These are phyloP conservation scores for button mushroom (Agaricus bisporus) DNA, from an alignment of 768 basidiomycete genomes.

Conservation along the genomic window DNA sequence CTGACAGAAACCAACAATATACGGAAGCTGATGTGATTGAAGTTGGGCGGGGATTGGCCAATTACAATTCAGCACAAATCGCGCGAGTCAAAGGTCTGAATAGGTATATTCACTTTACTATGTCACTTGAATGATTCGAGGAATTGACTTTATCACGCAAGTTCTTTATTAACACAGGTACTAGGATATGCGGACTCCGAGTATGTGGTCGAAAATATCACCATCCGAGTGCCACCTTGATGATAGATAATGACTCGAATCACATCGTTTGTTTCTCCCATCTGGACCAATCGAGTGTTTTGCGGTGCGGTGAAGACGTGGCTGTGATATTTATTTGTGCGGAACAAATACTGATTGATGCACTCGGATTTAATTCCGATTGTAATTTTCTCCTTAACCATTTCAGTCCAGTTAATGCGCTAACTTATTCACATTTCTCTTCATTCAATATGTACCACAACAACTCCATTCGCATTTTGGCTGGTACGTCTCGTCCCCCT, in stretches of 20 bases:
- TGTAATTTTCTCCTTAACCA: slow-evolving; percentile 14
- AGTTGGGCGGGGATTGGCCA: slow-evolving; percentile 90
- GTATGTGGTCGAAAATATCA: slow-evolving; percentile 94
- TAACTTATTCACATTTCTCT: slow-evolving; percentile 23
- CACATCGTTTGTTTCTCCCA: neutral
- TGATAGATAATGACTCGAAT: slow-evolving; percentile 8
- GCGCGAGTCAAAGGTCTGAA: slow-evolving; percentile 81
- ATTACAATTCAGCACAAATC: slow-evolving; percentile 94
- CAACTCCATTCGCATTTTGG: slow-evolving; percentile 71
- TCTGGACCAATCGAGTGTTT: slow-evolving; percentile 7
- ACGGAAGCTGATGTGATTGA: slow-evolving; percentile 68
- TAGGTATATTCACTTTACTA: slow-evolving; percentile 55
- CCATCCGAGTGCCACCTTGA: slow-evolving; percentile 55
- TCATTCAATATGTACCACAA: slow-evolving; percentile 60
- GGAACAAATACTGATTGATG: slow-evolving; percentile 24
- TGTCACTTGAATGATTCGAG: slow-evolving; percentile 9
- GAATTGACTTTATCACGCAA: slow-evolving; percentile 20
- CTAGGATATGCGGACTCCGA: slow-evolving; percentile 95
- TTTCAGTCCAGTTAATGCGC: slow-evolving; percentile 26
- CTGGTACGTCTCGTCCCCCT: slow-evolving; percentile 42
- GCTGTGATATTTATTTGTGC: slow-evolving; percentile 40
- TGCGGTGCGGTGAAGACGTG: slow-evolving; percentile 29
- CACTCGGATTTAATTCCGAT: slow-evolving; percentile 8
- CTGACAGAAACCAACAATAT: slow-evolving; percentile 17
- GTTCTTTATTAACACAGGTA: slow-evolving; percentile 71